Evolutionary conservation across 1,139 yeast genomes (phyloP).

Genomic region (Hyphopichia fennica): DNA sequence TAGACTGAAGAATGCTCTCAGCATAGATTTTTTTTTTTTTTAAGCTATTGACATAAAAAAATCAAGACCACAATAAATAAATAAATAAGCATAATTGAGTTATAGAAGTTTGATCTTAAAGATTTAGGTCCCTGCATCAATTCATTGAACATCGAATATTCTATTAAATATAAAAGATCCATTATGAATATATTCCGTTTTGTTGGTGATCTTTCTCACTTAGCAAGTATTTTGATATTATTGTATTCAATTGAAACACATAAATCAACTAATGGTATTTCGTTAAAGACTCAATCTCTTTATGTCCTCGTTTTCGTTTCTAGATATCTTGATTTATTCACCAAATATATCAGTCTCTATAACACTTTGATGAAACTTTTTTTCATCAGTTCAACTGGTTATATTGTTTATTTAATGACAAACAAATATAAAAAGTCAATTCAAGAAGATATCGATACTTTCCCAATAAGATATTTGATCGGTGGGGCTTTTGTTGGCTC

Average conservation of each 20-base stretch:
- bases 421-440: slow-evolving; percentile 60
- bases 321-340: slow-evolving; percentile 73
- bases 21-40: too few species aligned
- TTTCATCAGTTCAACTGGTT: slow-evolving; percentile 72
- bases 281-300: slow-evolving; percentile 82
- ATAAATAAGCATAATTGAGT: too few species aligned
- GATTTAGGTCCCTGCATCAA: background rate
- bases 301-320: slow-evolving; percentile 78
- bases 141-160: background rate
- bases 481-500: slow-evolving; percentile 63
- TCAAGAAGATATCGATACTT: slow-evolving; percentile 59
- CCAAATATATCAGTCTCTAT: slow-evolving; percentile 65
- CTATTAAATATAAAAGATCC: background rate
- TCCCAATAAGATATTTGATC: slow-evolving; percentile 70
- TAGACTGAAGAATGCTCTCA: too few species aligned
- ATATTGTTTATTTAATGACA: slow-evolving; percentile 73
- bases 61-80: too few species aligned
- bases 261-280: slow-evolving; percentile 76
- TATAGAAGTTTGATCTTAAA: too few species aligned
- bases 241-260: slow-evolving; percentile 67
- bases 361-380: slow-evolving; percentile 79
- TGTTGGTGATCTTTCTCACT: slow-evolving; percentile 78
- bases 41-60: too few species aligned
- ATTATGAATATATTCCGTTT: slow-evolving; percentile 55
- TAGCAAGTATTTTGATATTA: slow-evolving; percentile 75